Conservation (phyloP, 2,329 filamentous ascomycete species). For the Colletotrichum gigasporum region DNA sequence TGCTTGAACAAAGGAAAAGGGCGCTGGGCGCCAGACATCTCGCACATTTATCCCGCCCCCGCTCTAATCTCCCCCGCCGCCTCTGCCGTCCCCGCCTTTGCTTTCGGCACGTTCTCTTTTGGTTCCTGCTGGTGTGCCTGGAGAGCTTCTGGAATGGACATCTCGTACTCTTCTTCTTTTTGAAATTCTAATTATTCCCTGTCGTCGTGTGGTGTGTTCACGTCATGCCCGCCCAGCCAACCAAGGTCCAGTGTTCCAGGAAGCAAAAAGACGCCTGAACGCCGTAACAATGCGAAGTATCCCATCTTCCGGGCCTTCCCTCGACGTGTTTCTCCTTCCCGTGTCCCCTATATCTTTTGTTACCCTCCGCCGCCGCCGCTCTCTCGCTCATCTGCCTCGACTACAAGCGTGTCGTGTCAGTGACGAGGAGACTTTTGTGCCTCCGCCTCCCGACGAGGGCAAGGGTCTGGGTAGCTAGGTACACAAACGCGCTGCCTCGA, state of each 20-base stretch:
- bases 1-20: no score
- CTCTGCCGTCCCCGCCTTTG: neutral
- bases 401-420: slow-evolving; percentile 25
- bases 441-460: neutral
- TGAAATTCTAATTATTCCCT: slow-evolving; percentile 32
- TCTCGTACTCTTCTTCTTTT: slow-evolving; percentile 27
- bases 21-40: no score
- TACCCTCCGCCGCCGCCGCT: neutral
- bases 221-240: slow-evolving; percentile 31
- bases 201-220: slow-evolving; percentile 22
- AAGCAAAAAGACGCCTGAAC: slow-evolving; percentile 33
- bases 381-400: slow-evolving; percentile 16
- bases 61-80: no score
- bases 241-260: slow-evolving; percentile 33
- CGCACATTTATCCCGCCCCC: no score
- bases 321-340: slow-evolving; percentile 1
- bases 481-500: neutral
- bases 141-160: slow-evolving; percentile 7
- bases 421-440: neutral
- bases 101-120: neutral
- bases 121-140: neutral
- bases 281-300: slow-evolving; percentile 33
- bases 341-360: neutral
- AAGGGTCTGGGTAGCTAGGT: slow-evolving; percentile 1
- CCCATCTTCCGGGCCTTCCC: slow-evolving; percentile 16